Conservation (phyloP, 2,329 filamentous ascomycete species). For the Epichloe coenophiala region DNA sequence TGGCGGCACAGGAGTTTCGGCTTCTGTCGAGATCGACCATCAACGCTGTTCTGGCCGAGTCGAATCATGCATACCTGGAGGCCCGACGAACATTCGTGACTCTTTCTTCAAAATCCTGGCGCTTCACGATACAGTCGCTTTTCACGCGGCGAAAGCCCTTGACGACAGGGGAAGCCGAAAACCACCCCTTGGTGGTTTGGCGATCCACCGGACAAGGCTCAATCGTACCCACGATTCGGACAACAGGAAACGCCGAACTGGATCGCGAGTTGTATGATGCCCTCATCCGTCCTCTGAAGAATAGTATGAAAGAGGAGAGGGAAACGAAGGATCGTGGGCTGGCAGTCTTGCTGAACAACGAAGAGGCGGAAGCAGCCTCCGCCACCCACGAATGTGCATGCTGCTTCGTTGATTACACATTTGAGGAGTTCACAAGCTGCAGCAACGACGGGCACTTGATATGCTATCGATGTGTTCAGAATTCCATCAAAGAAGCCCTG, state of each 20-base stretch:
- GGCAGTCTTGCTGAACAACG: conserved; percentile 39
- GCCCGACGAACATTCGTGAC: conserved; percentile 56
- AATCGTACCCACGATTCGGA: conserved; percentile 46
- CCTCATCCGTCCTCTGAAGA: conserved; percentile 41
- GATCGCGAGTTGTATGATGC: conserved; percentile 46
- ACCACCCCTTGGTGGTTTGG: conserved; percentile 51
- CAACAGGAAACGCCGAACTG: conserved; percentile 51
- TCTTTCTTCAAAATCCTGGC: conserved; percentile 63
- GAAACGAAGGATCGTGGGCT: conserved; percentile 38
- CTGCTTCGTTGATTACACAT: conserved; percentile 57
- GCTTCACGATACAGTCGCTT: conserved; percentile 58
- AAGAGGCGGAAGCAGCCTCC: conserved; percentile 43
- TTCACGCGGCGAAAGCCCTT: conserved; percentile 50
- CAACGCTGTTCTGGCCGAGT: conserved; percentile 66
- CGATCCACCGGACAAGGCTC: conserved; percentile 40
- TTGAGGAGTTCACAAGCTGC: conserved; percentile 66
- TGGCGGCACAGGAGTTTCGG: conserved; percentile 64
- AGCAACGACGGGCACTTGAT: conserved; percentile 55
- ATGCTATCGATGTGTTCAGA: conserved; percentile 71
- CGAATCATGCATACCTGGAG: conserved; percentile 65
- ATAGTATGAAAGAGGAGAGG: conserved; percentile 28
- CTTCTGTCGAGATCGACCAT: conserved; percentile 61
- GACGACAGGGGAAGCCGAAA: conserved; percentile 38
- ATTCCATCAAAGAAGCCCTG: conserved; percentile 71
- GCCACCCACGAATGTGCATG: conserved; percentile 60